Conservation (phyloP, 1,284 basidiomycete species). For the Cerrena zonata region DNA sequence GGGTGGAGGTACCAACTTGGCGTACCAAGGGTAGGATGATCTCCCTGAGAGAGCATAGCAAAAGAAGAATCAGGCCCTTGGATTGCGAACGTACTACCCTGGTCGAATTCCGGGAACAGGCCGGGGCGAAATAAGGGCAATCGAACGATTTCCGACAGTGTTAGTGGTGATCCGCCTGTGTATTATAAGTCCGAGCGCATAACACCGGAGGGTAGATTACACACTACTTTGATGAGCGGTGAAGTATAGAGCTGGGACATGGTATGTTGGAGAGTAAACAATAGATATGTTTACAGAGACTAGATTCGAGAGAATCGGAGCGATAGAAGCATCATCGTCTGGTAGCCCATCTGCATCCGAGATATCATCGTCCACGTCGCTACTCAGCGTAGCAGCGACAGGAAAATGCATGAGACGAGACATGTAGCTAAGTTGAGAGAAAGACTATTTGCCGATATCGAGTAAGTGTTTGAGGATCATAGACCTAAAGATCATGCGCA, state of each 20-base stretch:
- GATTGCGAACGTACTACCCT: slow-evolving; percentile 46
- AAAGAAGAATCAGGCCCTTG: slow-evolving; percentile 47
- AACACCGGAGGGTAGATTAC: slow-evolving; percentile 26
- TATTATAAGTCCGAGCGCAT: background rate
- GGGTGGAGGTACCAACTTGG: slow-evolving; percentile 82
- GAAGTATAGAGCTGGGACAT: slow-evolving; percentile 78
- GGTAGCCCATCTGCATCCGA: background rate
- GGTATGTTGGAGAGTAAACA: slow-evolving; percentile 67
- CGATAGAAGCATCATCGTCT: slow-evolving; percentile 33
- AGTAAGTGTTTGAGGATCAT: background rate
- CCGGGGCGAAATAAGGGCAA: slow-evolving; percentile 54
- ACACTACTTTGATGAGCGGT: slow-evolving; percentile 58
- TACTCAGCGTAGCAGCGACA: slow-evolving; percentile 1
- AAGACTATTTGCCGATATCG: slow-evolving; percentile 24
- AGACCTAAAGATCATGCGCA: slow-evolving; percentile 37
- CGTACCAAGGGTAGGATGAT: slow-evolving; percentile 68
- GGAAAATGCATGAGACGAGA: slow-evolving; percentile 30
- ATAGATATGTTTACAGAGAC: slow-evolving; percentile 55
- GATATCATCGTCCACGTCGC: slow-evolving; percentile 12
- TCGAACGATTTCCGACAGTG: slow-evolving; percentile 47
- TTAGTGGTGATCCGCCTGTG: slow-evolving; percentile 62
- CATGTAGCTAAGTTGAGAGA: slow-evolving; percentile 44
- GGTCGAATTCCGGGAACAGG: slow-evolving; percentile 38
- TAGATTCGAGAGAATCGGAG: slow-evolving; percentile 16
- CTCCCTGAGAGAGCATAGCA: slow-evolving; percentile 75